Evolutionary conservation across 2,329 filamentous ascomycete species (phyloP).

Genomic region (Onygenales sp.): DNA sequence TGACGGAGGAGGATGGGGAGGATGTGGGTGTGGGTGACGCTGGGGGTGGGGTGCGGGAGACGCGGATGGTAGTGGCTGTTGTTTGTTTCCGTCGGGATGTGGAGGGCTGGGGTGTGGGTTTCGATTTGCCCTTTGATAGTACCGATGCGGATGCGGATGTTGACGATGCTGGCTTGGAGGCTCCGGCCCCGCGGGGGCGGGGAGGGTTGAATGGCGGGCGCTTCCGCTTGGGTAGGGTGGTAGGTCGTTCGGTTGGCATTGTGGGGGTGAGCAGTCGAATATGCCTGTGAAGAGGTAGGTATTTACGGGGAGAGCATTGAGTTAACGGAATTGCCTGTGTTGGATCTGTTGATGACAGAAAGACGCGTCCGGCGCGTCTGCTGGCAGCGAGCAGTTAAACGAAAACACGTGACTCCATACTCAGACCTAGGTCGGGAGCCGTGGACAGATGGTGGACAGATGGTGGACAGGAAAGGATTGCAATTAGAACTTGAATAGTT

Average conservation of each 20-base stretch:
- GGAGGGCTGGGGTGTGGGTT: slow-evolving; percentile 11
- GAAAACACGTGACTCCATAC: not conserved
- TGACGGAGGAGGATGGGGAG: not conserved
- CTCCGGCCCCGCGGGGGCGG: slow-evolving; percentile 21
- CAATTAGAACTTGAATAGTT: too few relatives aligned
- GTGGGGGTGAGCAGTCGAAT: not conserved
- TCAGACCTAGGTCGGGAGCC: too few relatives aligned
- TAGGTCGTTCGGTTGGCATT: slow-evolving; percentile 14
- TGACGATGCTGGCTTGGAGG: slow-evolving; percentile 9
- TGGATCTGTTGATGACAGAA: not conserved
- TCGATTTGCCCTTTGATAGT: not conserved
- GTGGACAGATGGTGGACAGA: too few relatives aligned
- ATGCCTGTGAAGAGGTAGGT: not conserved
- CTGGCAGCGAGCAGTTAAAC: not conserved
- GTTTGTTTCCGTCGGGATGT: slow-evolving; percentile 8
- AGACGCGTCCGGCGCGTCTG: not conserved
- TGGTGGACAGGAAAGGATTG: too few relatives aligned
- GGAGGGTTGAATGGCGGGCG: slow-evolving; percentile 38
- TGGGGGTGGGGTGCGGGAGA: slow-evolving; percentile 2
- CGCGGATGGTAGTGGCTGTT: slow-evolving; percentile 4
- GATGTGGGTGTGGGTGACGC: not conserved
- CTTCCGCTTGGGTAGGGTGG: slow-evolving; percentile 24
- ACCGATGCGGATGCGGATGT: slow-evolving; percentile 7
- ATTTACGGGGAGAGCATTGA: not conserved
- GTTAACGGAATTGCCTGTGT: not conserved